Evolutionary conservation across 345 rosid genomes (phyloP), one percentile per base, ranked within the genome.

Genomic region (Psidium friedrichsthalianum): DNA sequence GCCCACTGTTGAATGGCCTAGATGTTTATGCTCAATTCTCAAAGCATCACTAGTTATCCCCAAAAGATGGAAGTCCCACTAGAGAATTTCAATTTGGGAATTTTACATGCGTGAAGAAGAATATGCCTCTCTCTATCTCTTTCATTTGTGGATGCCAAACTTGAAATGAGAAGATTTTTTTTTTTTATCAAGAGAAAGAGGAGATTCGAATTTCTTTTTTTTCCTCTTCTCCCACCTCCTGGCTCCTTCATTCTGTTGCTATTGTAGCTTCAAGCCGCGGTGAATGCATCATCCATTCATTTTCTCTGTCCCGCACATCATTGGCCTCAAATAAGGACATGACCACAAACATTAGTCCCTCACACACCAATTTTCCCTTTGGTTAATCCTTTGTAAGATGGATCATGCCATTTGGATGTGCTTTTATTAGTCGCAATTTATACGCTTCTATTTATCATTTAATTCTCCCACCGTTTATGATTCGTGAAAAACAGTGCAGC

Each of bases 401-500:
- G 29, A 57, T 57, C 3, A 0, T 25, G 29, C 7, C 64, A 25
- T 25, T 57, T 57, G n/a, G n/a, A n/a, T n/a, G n/a, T n/a, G n/a
- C n/a, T n/a, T n/a, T n/a, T n/a, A n/a, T n/a, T n/a, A n/a, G n/a
- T n/a, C n/a, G n/a, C n/a, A n/a, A n/a, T n/a, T n/a, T n/a, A n/a
- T n/a, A n/a, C n/a, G n/a, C n/a, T n/a, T n/a, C n/a, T n/a, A n/a
- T n/a, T 58, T 58, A 58, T 25, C 12, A 15, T 25, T 9, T 56
- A 24, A 56, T 56, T 56, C 13, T 56, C 0, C 59, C 13, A 10
- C n/a, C n/a, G 25, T 10, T 56, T 56, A 56, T 0, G 6, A 56
- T 56, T 56, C n/a, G 10, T 1, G 0, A 44, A 22, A 56, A 56
- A 9, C 5, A 4, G 27, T 25, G 61, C 0, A 0, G 7, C 14